Evolutionary conservation across 495 filamentous ascomycete genomes (phyloP), one percentile per base, ranked within the genome.

Genomic region (Penicillium subrubescens): DNA sequence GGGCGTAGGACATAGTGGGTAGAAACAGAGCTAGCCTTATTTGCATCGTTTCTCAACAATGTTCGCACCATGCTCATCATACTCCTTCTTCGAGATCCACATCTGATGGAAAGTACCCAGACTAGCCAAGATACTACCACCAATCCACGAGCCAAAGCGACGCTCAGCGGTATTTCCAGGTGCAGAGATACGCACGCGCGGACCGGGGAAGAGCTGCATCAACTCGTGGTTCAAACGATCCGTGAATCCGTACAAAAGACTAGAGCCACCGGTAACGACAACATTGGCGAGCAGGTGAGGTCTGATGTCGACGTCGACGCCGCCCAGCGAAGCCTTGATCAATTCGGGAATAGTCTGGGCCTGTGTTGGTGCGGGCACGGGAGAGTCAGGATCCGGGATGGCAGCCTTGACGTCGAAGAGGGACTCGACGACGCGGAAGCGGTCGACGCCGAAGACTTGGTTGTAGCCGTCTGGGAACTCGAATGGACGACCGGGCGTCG

Each of bases 61-160:
- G 62, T 81, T 79, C 37, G 82, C 74, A 2, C 85, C 86, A 67
- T 86, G 81, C 63, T 88, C 84, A 6, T 88, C 86, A 62, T 85
- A 86, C 61, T 86, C 84, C 68, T 88, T 87, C 79, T 84, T 85
- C 23, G 89, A 92, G 65, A 99, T 93, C 95, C 95, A 99, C 91
- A 98, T 91, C 77, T 97, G 94, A 81, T 99, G 95, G 77, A 99
- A 99, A n/a, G 92, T 97, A 10, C 96, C 96, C 81, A 99, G 76
- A 79, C 93, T 97, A 3, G 90, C 94, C 69, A 98, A 80, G 67
- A 99, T 97, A 80, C 93, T 97, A 15, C 95, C 95, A 27, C 95
- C 95, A 65, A 99, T 90, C 96, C 96, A 99, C 33, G 89, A 88
- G 14, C 91, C 93, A 76, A 94, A 98, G 61, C 90, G 87, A 56